A percentile compares a stretch with the other conserved stretches of the same genome.
Evolutionary conservation across 495 filamentous ascomycete genomes (phyloP).

Genomic region (Terfezia claveryi): DNA sequence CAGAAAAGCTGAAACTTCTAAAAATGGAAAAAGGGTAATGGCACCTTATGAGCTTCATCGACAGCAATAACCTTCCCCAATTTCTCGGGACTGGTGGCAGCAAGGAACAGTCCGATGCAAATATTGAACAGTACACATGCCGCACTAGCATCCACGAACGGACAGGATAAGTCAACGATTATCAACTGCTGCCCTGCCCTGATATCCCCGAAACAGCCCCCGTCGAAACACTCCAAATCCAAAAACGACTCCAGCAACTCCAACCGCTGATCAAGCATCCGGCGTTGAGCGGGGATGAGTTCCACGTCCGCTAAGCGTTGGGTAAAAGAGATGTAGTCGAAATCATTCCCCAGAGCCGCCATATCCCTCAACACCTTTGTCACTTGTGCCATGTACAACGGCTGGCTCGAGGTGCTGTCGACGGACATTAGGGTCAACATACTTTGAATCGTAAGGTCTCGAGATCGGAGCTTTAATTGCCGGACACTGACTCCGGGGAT

Average conservation of each 20-base stretch:
- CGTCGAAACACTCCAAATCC: neutral
- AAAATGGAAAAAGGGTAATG: neutral
- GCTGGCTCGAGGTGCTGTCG: neutral
- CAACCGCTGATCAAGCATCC: constrained; percentile 10
- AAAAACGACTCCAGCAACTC: constrained; percentile 14
- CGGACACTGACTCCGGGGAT: constrained; percentile 11
- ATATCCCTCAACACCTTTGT: constrained; percentile 12
- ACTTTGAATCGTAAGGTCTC: constrained; percentile 3
- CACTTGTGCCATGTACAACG: constrained; percentile 13
- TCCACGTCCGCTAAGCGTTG: neutral
- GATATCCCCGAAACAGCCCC: constrained; percentile 1
- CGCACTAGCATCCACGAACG: constrained; percentile 41
- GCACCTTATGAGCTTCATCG: constrained; percentile 18
- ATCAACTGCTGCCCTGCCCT: constrained; percentile 29
- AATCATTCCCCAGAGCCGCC: constrained; percentile 2
- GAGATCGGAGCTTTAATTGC: constrained; percentile 4
- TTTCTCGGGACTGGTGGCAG: constrained; percentile 16
- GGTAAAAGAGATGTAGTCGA: constrained; percentile 9
- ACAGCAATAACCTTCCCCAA: constrained; percentile 13
- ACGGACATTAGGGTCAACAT: constrained; percentile 16
- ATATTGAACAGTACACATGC: constrained; percentile 53
- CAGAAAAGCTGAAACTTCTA: neutral
- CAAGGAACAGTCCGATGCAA: constrained; percentile 36
- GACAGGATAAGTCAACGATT: constrained; percentile 53
- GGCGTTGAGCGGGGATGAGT: constrained; percentile 1